These are phyloP conservation scores for Capsella rubella DNA, from an alignment of 441 rosid genomes.

Conservation along the genomic window DNA sequence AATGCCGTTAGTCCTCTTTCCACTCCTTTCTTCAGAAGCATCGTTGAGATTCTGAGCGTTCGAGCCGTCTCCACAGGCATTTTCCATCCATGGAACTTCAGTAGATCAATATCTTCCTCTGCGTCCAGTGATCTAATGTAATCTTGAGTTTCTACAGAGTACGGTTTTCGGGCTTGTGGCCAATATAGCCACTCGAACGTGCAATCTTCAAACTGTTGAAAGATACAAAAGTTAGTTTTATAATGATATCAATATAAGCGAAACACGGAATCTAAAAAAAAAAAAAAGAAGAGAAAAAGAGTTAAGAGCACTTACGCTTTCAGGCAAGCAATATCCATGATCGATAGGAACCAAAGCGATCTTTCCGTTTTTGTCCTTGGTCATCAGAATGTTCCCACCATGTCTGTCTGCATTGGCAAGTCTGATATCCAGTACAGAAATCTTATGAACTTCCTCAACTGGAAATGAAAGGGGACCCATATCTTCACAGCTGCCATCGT, in stretches of 20 bases:
- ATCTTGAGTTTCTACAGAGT: slow-evolving; percentile 56
- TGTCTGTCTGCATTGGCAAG: slow-evolving; percentile 89
- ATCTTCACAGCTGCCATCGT: slow-evolving; percentile 82
- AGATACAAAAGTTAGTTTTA: slow-evolving; percentile 15
- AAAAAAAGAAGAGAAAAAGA: not conserved
- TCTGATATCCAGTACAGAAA: slow-evolving; percentile 75
- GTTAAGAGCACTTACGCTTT: slow-evolving; percentile 60
- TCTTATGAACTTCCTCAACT: slow-evolving; percentile 78
- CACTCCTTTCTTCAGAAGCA: slow-evolving; percentile 87
- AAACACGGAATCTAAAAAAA: not conserved
- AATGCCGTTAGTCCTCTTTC: slow-evolving; percentile 72
- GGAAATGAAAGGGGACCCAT: slow-evolving; percentile 82
- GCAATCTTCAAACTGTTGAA: slow-evolving; percentile 79
- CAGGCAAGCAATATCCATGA: slow-evolving; percentile 90
- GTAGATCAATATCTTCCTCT: slow-evolving; percentile 74
- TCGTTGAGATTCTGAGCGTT: slow-evolving; percentile 68
- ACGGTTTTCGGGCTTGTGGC: slow-evolving; percentile 83
- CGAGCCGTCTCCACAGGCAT: slow-evolving; percentile 60
- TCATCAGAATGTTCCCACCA: slow-evolving; percentile 74
- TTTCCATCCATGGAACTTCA: slow-evolving; percentile 78
- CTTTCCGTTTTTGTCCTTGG: slow-evolving; percentile 54
- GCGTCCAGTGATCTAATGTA: slow-evolving; percentile 74
- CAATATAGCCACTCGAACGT: slow-evolving; percentile 90
- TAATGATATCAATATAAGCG: slow-evolving; percentile 3
- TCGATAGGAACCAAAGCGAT: slow-evolving; percentile 73